Evolutionary conservation across 495 filamentous ascomycete genomes (phyloP).

Genomic region (Penicillium canariense): DNA sequence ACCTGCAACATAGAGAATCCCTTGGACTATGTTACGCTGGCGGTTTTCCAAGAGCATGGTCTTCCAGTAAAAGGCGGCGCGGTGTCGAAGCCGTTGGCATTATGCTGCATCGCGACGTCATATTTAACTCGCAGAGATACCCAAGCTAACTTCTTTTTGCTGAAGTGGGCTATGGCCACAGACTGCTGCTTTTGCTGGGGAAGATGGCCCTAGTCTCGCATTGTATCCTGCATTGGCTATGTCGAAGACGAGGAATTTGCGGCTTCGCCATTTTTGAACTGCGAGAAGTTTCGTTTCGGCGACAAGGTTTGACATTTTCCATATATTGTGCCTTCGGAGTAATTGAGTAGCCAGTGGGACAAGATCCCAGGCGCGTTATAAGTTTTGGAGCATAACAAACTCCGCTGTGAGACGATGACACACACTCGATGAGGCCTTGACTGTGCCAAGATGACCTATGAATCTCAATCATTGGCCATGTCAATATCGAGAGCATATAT

Average conservation of each 20-base stretch:
- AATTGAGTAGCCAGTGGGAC: constrained; percentile 18
- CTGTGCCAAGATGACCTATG: constrained; percentile 10
- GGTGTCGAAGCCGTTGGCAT: constrained; percentile 26
- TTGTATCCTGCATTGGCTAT: constrained; percentile 26
- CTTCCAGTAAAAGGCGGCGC: constrained; percentile 27
- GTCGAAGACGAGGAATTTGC: constrained; percentile 28
- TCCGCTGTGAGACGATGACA: constrained; percentile 29
- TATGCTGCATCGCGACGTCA: constrained; percentile 28
- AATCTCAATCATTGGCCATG: background rate
- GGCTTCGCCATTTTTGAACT: constrained; percentile 25
- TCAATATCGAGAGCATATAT: background rate
- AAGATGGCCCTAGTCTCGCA: constrained; percentile 24
- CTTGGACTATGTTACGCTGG: constrained; percentile 24
- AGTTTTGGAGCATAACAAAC: constrained; percentile 15
- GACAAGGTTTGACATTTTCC: background rate
- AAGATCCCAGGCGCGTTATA: constrained; percentile 19
- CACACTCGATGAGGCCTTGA: constrained; percentile 20
- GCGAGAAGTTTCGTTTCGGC: constrained; percentile 20
- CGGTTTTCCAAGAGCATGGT: constrained; percentile 21
- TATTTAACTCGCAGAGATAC: constrained; percentile 25
- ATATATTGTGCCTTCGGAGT: constrained; percentile 13
- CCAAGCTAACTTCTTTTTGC: constrained; percentile 26
- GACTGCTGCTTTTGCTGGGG: constrained; percentile 28
- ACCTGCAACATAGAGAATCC: constrained; percentile 23
- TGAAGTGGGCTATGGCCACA: constrained; percentile 26